These are phyloP conservation scores for Leishmania arabica DNA, from an alignment of 208 protist genomes.

Conservation along the genomic window DNA sequence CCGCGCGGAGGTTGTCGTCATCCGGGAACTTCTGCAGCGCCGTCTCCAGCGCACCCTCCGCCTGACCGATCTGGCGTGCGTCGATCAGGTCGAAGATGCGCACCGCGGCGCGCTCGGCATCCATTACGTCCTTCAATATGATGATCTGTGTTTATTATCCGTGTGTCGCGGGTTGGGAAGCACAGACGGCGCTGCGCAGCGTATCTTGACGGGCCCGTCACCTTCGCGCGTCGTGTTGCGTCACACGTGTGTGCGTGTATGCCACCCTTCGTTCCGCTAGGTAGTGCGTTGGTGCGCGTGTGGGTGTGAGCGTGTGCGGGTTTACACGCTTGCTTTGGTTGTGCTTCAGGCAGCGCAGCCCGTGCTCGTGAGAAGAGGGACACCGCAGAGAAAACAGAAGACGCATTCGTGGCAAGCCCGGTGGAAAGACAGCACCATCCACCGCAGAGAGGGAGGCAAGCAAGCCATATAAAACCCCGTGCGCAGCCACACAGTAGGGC, in stretches of 20 bases:
- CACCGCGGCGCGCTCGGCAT: constrained; percentile 50
- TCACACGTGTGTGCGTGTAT: neutral
- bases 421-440: neutral
- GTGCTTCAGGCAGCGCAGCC: neutral
- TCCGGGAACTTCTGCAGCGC: constrained; percentile 63
- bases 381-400: neutral
- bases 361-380: neutral
- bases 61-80: constrained; percentile 52
- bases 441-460: neutral
- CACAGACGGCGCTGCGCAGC: neutral
- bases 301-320: neutral
- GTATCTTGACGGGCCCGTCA: too few relatives aligned
- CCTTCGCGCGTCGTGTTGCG: neutral
- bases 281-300: neutral
- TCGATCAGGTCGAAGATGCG: constrained; percentile 74
- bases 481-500: neutral
- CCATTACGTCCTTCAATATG: constrained; percentile 19
- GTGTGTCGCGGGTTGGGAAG: neutral
- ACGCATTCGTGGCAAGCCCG: neutral
- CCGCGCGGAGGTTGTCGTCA: constrained; percentile 53
- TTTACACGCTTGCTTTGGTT: neutral
- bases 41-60: constrained; percentile 64
- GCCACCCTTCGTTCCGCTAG: neutral
- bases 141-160: constrained; percentile 1
- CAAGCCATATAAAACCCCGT: neutral